Base-by-base conservation (phyloP, 2,329 filamentous ascomycete species). In the Onygenales sp. region DNA sequence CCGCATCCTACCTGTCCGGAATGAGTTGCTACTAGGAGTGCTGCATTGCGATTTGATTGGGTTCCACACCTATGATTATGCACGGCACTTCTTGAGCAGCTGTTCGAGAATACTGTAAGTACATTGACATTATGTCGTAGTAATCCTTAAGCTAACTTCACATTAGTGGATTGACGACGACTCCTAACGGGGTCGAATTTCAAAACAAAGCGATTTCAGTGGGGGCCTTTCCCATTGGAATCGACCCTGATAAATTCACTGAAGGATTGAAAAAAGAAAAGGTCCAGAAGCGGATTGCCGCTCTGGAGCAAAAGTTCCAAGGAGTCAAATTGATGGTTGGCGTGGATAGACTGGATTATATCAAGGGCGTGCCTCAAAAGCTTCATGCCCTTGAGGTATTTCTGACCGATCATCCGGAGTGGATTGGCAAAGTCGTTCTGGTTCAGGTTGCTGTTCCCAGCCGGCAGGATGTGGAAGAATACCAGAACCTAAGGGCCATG, bases 61-160 rank as follows among this genome's bases (percentile, higher is more conserved):
- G 35, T 97, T 98, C 77, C 93, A 98, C 72, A 98, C 93, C 32
- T 97, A 96, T 74, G 92, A 97, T 73, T 98, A 98, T 66, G 92
- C 91, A n/a, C 82, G 93, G 51, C 93, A 98, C 72, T 98, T 97
- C 75, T 75, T 98, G 60, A 95, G 90, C 74, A 92, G 88, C 67
- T 97, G 93, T 74, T 92, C 90, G n/a, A 86, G 92, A 59, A 93
- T 97, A 60, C 78, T 96, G 77, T 87, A 76, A 69, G 81, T 44
- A 32, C 33, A 10, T 51, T 9, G 14, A 42, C 10, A 3, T 50
- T 59, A 11, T 32, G 51, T 57, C 62, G 56, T 60, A 32, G 32
- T 32, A 10, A 21, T 7, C 4, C 2, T 5, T 21, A 8, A 7
- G 35, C 36, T 49, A 41, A 49, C 21, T 31, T 2, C 7, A 32